phyloP scores from a whole-genome alignment of 768 basidiomycete species.

The Boletus tylopilopsis region DNA sequence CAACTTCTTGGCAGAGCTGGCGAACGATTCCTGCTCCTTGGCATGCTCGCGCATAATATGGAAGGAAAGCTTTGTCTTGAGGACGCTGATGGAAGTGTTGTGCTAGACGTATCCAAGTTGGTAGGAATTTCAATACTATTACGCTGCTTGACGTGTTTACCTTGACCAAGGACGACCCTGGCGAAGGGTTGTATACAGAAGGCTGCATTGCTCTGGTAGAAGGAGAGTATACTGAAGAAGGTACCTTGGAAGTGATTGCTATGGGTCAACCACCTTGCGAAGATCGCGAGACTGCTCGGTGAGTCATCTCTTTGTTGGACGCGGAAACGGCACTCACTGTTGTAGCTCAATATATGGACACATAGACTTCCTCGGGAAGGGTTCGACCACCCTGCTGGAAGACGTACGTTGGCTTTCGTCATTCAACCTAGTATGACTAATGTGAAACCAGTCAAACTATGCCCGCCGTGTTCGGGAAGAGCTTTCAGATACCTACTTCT shows the following conservation, averaged over 20 bases:
- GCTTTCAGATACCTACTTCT: slow-evolving; percentile 76
- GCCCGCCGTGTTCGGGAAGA: slow-evolving; percentile 62
- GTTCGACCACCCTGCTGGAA: slow-evolving; percentile 84
- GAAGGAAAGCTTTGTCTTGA: slow-evolving; percentile 90
- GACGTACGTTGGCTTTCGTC: slow-evolving; percentile 55
- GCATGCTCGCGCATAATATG: slow-evolving; percentile 86
- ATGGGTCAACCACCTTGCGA: slow-evolving; percentile 98
- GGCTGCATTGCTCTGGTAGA: slow-evolving; percentile 94
- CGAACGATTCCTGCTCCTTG: slow-evolving; percentile 87
- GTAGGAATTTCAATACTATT: slow-evolving; percentile 37
- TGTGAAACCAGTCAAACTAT: slow-evolving; percentile 51
- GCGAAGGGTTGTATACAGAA: slow-evolving; percentile 94
- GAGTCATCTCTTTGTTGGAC: slow-evolving; percentile 15
- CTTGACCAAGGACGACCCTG: slow-evolving; percentile 67
- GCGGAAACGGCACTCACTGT: slow-evolving; percentile 6
- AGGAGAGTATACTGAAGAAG: slow-evolving; percentile 94
- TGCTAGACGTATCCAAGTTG: slow-evolving; percentile 82
- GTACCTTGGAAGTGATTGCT: slow-evolving; percentile 82
- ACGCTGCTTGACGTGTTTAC: slow-evolving; percentile 11
- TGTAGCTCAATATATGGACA: slow-evolving; percentile 90
- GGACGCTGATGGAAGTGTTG: slow-evolving; percentile 88
- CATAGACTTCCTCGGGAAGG: slow-evolving; percentile 95
- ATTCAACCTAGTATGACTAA: background rate
- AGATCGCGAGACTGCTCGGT: slow-evolving; percentile 80
- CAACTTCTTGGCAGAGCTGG: slow-evolving; percentile 90